Evolutionary conservation across 2,329 filamentous ascomycete genomes (phyloP).

Genomic region (Elsinoe perseae): DNA sequence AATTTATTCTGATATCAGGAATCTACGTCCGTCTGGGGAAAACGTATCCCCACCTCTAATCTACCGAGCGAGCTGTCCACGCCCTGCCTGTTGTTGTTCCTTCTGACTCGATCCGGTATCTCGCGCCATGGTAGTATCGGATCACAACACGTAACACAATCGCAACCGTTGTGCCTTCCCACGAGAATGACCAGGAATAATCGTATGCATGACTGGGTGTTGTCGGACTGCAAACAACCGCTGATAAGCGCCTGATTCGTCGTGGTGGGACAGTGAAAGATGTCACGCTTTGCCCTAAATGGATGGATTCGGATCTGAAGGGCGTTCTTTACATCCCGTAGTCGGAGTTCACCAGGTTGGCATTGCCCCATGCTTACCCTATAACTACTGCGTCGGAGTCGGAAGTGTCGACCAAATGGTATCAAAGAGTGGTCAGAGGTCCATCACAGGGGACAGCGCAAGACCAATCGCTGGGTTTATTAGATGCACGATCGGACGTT

Average conservation of each 20-base stretch:
- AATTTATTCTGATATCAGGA: slow-evolving; percentile 9
- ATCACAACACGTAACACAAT: background rate
- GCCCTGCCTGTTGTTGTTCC: background rate
- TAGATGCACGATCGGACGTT: background rate
- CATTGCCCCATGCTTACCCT: slow-evolving; percentile 14
- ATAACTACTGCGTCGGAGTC: background rate
- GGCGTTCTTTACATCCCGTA: background rate
- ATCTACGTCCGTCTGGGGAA: slow-evolving; percentile 8
- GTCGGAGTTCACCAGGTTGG: slow-evolving; percentile 10
- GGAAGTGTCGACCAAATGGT: background rate
- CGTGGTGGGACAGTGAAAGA: background rate
- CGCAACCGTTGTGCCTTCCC: slow-evolving; percentile 1
- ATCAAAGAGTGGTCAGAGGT: background rate
- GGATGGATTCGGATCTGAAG: background rate
- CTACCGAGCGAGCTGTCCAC: background rate
- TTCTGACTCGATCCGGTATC: background rate
- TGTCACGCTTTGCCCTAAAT: background rate
- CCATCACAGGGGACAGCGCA: background rate
- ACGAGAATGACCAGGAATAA: background rate
- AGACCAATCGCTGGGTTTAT: background rate
- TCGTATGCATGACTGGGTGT: background rate
- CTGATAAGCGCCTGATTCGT: slow-evolving; percentile 5
- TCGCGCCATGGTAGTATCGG: background rate
- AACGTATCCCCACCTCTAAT: background rate
- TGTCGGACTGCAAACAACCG: background rate